Percentiles rank a stretch among this genome's conserved stretches.
Evolutionary conservation across 495 filamentous ascomycete species (phyloP).

Genomic region (Talaromyces borbonicus): DNA sequence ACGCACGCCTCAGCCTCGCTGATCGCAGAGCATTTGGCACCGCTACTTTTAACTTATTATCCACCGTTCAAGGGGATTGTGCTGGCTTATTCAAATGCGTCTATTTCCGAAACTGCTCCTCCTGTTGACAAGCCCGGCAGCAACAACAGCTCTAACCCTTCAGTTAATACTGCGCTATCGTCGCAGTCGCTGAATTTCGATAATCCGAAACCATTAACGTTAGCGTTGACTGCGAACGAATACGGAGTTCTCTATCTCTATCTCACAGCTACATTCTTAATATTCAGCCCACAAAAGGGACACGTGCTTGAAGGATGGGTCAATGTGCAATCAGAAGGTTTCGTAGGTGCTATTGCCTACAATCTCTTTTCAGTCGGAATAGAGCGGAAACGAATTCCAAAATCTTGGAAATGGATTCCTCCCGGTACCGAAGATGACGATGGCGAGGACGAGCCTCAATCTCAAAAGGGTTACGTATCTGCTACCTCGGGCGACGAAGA

Average conservation of each 20-base stretch:
- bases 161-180: too few relatives aligned
- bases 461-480: background rate
- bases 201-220: slow-evolving; percentile 34
- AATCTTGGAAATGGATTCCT: slow-evolving; percentile 54
- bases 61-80: slow-evolving; percentile 60
- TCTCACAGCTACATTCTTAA: slow-evolving; percentile 62
- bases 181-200: slow-evolving; percentile 12
- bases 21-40: slow-evolving; percentile 66
- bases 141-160: slow-evolving; percentile 16
- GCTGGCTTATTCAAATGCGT: slow-evolving; percentile 56
- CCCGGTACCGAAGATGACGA: slow-evolving; percentile 27
- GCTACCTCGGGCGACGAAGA: slow-evolving; percentile 2
- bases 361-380: slow-evolving; percentile 72
- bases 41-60: slow-evolving; percentile 65
- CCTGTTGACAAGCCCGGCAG: slow-evolving; percentile 16
- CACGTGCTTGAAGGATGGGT: slow-evolving; percentile 54
- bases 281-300: slow-evolving; percentile 54
- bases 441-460: slow-evolving; percentile 4
- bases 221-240: slow-evolving; percentile 51
- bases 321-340: slow-evolving; percentile 62
- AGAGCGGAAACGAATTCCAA: slow-evolving; percentile 53
- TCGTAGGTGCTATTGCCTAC: slow-evolving; percentile 59
- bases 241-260: slow-evolving; percentile 61
- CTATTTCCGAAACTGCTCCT: slow-evolving; percentile 32
- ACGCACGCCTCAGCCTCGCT: slow-evolving; percentile 53